Base-by-base conservation (phyloP, 2,329 filamentous ascomycete genomes). In the Microsporum audouinii region DNA sequence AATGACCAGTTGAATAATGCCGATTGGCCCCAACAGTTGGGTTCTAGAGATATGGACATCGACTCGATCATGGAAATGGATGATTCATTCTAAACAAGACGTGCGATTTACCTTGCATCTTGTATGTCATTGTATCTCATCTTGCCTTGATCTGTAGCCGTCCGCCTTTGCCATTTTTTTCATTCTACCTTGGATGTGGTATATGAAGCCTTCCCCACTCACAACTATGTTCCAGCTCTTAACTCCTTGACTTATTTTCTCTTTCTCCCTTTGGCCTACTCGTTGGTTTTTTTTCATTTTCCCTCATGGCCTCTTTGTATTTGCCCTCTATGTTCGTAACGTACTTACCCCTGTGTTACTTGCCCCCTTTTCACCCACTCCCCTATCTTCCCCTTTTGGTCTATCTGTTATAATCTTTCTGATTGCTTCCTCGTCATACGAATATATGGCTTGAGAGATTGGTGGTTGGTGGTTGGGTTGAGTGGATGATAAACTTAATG, bases 61-160 rank as follows among this genome's bases (percentile, higher is more conserved):
- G 55, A 57, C 55, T 55, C 51, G 5, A 34, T 55, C 31, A 55
- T 55, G 31, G 31, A 55, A 55, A 55, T 55, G 29, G 51, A 55
- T 34, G 51, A 38, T 3, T 17, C 12, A 5, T 36, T 53, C 49
- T 36, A 55, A 23, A 6, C 51, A 55, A 17, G 31, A 6, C 5
- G 5, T 17, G 4, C 5, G 4, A 55, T 17, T 5, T 23, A 36
- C n/a, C 12, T 51, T 12, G 10, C 45, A 29, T 47, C 6, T 47
- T 29, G 27, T 39, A 39, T 12, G 38, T 12, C 38, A 39, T 39
- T 3, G 5, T 36, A 10, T 36, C 5, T 23, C 38, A 12, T 51
- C 23, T 51, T 31, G 27, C 45, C 17, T 12, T 51, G 45, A 51
- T 51, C 45, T 55, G 36, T 33, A n/a, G 12, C 33, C 27, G 29